These are phyloP conservation scores for Populus trichocarpa DNA, from an alignment of 441 rosid species.

Conservation along the genomic window DNA sequence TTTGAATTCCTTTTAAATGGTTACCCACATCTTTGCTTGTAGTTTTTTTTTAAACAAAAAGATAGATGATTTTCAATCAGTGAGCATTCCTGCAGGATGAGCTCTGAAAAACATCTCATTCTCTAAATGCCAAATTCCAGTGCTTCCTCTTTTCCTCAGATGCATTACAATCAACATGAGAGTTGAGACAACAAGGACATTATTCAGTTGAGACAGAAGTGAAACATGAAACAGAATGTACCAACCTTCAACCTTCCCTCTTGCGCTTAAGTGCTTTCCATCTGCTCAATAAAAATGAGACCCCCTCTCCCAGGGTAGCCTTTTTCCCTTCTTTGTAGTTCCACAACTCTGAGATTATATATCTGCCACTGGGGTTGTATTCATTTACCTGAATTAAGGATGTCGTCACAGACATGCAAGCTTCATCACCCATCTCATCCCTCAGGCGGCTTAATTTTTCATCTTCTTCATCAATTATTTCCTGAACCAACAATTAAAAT, in stretches of 20 bases:
- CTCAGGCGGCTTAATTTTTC: conserved; percentile 56
- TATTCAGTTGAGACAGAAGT: not conserved
- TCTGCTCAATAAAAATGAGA: conserved; percentile 40
- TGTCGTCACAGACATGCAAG: conserved; percentile 49
- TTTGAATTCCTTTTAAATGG: not conserved
- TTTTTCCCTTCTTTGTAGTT: conserved; percentile 56
- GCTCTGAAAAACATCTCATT: not conserved
- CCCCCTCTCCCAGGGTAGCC: conserved; percentile 69
- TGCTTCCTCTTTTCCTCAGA: not conserved
- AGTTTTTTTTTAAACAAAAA: not conserved
- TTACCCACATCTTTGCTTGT: not conserved
- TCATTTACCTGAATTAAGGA: conserved; percentile 76
- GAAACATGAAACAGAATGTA: not conserved
- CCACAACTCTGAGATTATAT: conserved; percentile 76
- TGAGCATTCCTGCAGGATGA: not conserved
- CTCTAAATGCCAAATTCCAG: not conserved
- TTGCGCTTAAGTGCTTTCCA: conserved; percentile 46
- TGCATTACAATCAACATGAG: not conserved
- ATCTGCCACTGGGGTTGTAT: conserved; percentile 90
- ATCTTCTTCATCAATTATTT: conserved; percentile 58
- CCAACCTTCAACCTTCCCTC: conserved; percentile 23
- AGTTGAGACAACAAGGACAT: not conserved
- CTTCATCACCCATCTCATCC: conserved; percentile 59
- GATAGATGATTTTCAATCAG: not conserved
- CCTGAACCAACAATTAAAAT: conserved; percentile 40